Evolutionary conservation across 441 rosid genomes (phyloP).

Genomic region (Bocquillonia castaneifolia): DNA sequence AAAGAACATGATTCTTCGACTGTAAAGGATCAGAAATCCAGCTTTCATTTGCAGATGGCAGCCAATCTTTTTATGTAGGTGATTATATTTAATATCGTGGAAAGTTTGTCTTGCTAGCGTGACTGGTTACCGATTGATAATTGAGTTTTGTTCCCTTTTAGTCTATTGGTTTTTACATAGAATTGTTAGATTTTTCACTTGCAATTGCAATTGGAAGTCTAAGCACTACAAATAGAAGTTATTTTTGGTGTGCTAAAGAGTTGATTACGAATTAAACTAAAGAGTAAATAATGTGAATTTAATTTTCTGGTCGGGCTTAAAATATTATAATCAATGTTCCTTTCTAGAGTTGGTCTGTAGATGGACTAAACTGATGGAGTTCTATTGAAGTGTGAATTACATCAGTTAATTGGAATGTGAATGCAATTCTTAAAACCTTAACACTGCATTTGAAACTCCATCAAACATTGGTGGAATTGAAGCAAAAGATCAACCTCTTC

Average conservation of each 20-base stretch:
- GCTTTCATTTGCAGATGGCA: constrained; percentile 71
- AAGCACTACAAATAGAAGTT: not conserved
- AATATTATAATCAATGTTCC: not conserved
- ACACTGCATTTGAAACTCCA: not conserved
- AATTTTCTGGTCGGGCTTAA: not conserved
- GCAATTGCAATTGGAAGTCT: not conserved
- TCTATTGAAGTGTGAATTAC: not conserved
- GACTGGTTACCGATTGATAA: not conserved
- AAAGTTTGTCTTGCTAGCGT: constrained; percentile 15
- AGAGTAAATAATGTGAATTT: too few species aligned
- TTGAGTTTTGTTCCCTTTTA: constrained; percentile 6
- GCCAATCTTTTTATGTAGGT: constrained; percentile 86
- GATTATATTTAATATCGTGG: constrained; percentile 23
- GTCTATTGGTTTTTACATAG: not conserved
- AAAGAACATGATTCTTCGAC: constrained; percentile 90
- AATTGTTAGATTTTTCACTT: not conserved
- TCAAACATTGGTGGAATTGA: not conserved
- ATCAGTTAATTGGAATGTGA: not conserved
- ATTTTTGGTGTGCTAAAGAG: not conserved
- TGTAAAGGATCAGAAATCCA: constrained; percentile 70
- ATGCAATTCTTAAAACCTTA: not conserved
- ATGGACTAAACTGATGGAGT: not conserved
- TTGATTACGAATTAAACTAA: too few species aligned
- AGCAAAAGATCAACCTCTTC: not conserved
- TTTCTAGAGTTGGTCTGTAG: not conserved